Evolutionary conservation across 768 basidiomycete species (phyloP).

Genomic region (Phylloporus rhodoxanthus): DNA sequence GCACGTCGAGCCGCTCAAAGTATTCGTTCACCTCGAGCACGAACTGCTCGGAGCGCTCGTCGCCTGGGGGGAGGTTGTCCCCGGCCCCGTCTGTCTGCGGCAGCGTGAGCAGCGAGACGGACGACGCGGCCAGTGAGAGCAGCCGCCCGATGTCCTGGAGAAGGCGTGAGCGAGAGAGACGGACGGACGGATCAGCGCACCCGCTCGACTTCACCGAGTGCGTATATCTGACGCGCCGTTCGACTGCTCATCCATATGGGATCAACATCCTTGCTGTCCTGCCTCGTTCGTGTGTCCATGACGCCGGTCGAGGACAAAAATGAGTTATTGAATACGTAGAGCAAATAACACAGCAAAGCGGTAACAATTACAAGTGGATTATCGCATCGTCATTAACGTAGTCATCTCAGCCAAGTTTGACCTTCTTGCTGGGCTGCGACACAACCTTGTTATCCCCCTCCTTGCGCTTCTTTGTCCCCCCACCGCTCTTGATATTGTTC

Average conservation of each 20-base stretch:
- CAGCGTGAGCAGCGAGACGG: slow-evolving; percentile 72
- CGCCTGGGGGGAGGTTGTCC: slow-evolving; percentile 68
- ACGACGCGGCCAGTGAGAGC: slow-evolving; percentile 69
- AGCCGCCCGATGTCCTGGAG: slow-evolving; percentile 70
- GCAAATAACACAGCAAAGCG: slow-evolving; percentile 9
- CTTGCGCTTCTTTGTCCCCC: slow-evolving; percentile 64
- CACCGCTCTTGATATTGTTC: slow-evolving; percentile 36
- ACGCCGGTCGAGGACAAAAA: background rate
- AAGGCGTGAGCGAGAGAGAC: background rate
- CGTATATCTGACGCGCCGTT: slow-evolving; percentile 76
- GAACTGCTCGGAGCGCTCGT: slow-evolving; percentile 80
- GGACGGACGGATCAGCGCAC: slow-evolving; percentile 29
- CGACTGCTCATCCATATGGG: slow-evolving; percentile 78
- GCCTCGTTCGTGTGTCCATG: slow-evolving; percentile 24
- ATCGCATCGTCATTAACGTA: slow-evolving; percentile 22
- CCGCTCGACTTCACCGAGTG: slow-evolving; percentile 76
- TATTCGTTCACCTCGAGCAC: slow-evolving; percentile 82
- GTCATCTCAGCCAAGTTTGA: slow-evolving; percentile 47
- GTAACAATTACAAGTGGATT: slow-evolving; percentile 26
- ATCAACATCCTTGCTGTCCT: slow-evolving; percentile 45
- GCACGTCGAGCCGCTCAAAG: slow-evolving; percentile 74
- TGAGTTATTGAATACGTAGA: background rate
- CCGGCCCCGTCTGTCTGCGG: slow-evolving; percentile 72
- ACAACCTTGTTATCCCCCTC: slow-evolving; percentile 55
- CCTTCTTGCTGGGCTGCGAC: slow-evolving; percentile 64